Base-by-base conservation (phyloP, 495 filamentous ascomycete genomes). In the Xanthoparmelia taractica region DNA sequence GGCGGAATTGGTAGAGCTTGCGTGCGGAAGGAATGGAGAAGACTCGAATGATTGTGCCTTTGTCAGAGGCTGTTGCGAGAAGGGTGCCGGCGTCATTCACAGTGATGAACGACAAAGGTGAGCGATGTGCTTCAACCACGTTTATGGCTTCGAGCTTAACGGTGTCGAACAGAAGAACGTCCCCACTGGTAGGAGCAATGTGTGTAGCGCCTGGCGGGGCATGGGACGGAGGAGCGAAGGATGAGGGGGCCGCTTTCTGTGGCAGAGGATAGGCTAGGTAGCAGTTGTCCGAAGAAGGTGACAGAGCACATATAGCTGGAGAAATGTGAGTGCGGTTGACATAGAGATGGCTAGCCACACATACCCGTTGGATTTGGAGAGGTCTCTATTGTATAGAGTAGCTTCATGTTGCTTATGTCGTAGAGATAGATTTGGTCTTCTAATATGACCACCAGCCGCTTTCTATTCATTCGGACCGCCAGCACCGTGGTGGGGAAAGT, bases 371-470 rank as follows among this genome's bases (percentile, higher is more conserved):
- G 89, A 68, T 97, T 97, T 20, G 93, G 92, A 5, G 92, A 96
- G 12, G 93, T 97, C 63, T 91, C 87, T 50, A 96, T 92, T 3
- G 89, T 96, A 66, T 89, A 85, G 31, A 96, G 78, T 40, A 97
- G 80, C 70, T 87, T 92, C 94, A 98, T 98, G 69, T 96, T 97
- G 71, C 91, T 88, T 59, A 98, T 97, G 73, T 97, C 94, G 75
- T 98, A 98, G 40, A 98, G 80, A 74, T 96, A 98, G 65, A 97
- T 96, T 71, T 96, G 87, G 63, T 96, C 90, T 71, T 97, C 94
- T 45, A 97, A 79, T 3, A 97, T 86, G 13, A 97, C 92, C 36
- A 92, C 90, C 17, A 98, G 84, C 25, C 94, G 84, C 74, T 97
- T 97, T 45, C 95, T 85, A 72, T 97, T 97, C 69, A 98, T 77